Evolutionary conservation across 106 monocot species (phyloP), one percentile per base, ranked within the genome.

Genomic region (Dioscorea dumetorum): DNA sequence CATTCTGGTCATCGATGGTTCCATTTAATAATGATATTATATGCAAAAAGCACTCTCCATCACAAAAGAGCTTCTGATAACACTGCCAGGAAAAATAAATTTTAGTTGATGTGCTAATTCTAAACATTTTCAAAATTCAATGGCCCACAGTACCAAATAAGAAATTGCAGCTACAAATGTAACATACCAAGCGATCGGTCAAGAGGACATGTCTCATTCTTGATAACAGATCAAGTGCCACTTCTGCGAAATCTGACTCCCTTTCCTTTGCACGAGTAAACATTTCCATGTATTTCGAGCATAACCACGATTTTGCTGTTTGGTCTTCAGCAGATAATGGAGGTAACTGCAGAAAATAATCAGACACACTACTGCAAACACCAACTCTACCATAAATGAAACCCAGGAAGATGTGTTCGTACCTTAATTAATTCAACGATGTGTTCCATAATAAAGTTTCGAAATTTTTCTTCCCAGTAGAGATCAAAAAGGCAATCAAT

Each of bases 41-140:
- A 67, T 99, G 99, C 68, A 99, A 71, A 77, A 99, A 99, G 57
- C 99, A 99, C 81, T 99, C 92, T 51, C 83, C 92, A 56, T 81
- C 86, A 60, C 82, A 79, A 72, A 99, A 99, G 78, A 99, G 77
- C 28, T 67, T 78, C 68, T 99, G 99, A 79, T 93, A 99, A 48
- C 80, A 87, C 97, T 92, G 86, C 48, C 10, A 49, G 49, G 49
- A 19, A 64, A 48, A 49, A 66, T 4, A 49, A 49, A 35, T 34
- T 6, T n/a, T 0, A 7, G 22, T 12, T 2, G 7, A 61, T 61
- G 57, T 22, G 54, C 54, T 67, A 51, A 67, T 52, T 67, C 23
- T 57, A 22, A 41, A 41, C 10, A 41, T 41, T 41, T 28, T 41
- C 41, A 41, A 41, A 41, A 8, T 41, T 41, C 1, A 28, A 28